Percentiles rank a stretch among this genome's conserved stretches.
Evolutionary conservation across 2,329 filamentous ascomycete genomes (phyloP).

Genomic region (Ophiostoma sp.): DNA sequence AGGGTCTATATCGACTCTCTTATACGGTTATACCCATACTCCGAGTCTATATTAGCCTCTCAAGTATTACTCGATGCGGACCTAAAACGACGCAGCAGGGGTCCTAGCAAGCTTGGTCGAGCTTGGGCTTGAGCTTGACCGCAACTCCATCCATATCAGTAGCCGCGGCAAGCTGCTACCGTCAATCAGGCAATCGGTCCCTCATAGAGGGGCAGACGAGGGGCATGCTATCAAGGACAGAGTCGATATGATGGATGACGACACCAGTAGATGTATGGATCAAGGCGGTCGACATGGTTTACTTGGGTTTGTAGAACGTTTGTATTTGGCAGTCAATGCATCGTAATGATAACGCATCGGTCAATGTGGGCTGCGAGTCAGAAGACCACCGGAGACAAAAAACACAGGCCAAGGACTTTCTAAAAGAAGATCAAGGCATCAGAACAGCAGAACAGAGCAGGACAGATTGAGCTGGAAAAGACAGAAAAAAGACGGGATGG

Average conservation of each 20-base stretch:
- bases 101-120: background rate
- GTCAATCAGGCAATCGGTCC: background rate
- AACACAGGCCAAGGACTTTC: too few species aligned
- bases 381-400: too few species aligned
- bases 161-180: background rate
- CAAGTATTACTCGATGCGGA: background rate
- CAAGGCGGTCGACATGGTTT: background rate
- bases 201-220: background rate
- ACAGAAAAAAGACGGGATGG: too few species aligned
- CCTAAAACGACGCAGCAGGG: background rate
- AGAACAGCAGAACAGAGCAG: too few species aligned
- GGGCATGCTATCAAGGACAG: background rate
- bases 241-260: background rate
- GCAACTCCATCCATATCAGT: background rate
- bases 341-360: too few species aligned
- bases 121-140: background rate
- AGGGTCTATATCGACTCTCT: background rate
- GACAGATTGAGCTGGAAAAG: too few species aligned
- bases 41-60: background rate
- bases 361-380: too few species aligned
- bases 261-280: background rate
- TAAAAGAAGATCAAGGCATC: too few species aligned
- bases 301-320: background rate
- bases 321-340: too few species aligned
- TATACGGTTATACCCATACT: background rate